Evolutionary conservation across 169 alveolate species (phyloP), one percentile per base, ranked within the genome.

Genomic region (Theileria luwenshuni): DNA sequence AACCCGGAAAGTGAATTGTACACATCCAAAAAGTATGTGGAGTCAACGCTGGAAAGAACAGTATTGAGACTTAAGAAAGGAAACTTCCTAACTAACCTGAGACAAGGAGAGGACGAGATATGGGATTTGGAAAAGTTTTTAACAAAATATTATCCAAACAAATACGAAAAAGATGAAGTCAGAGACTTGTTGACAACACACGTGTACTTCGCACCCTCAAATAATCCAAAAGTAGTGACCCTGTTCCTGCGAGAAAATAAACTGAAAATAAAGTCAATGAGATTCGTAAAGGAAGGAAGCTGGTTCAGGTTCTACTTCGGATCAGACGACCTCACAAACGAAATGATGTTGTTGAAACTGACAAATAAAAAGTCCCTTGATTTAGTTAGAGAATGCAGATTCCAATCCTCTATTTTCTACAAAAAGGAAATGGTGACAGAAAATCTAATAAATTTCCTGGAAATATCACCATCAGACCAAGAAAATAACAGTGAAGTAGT

Each of bases 131-230:
- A 27, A 38, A 21, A 0, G 17, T n/a, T 43, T 15, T 7, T 21
- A 38, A 19, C 38, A 0, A 38, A 5, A 5, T 38, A 10, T 5
- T 38, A 38, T 10, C 10, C 5, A 5, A 38, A 38, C 45, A 38
- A 38, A 38, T 7, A 10, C 45, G 45, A 38, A 38, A 38, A 38
- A 38, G 45, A 38, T 7, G 45, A 10, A 5, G 15, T 21, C 15
- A 56, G 33, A 13, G 38, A 56, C 7, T 10, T 27, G 8, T 15
- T 56, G 32, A 43, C 30, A 13, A 56, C 65, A 10, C 32, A 56
- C 38, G 65, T 56, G 42, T 56, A 56, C 65, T 56, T 56, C 30
- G 65, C 65, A 2, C 65, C 65, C 19, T 27, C 65, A 6, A 38
- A 56, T 32, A 43, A 56, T 21, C 65, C 65, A 0, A 27, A 2